phyloP scores from a whole-genome alignment of 352 stramenopile species.

The Phytopythium litorale region DNA sequence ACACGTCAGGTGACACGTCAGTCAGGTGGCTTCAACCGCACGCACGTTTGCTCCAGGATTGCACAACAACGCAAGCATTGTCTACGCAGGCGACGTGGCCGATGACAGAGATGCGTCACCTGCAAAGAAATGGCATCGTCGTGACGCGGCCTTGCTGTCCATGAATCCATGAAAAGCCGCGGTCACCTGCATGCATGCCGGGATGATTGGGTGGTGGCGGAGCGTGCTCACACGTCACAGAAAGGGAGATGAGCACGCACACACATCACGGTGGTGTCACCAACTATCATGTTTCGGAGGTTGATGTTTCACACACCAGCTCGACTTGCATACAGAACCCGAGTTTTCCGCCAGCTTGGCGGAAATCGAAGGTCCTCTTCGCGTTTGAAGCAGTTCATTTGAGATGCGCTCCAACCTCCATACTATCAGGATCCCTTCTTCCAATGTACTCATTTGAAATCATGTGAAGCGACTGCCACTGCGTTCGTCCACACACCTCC shows the following conservation, averaged over 20 bases:
- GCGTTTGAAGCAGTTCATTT: neutral
- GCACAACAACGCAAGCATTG: neutral
- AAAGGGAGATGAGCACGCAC: neutral
- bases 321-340: neutral
- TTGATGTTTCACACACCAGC: neutral
- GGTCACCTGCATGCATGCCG: no score
- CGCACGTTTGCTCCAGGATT: neutral
- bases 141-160: no score
- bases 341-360: no score
- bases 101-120: neutral
- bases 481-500: neutral
- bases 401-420: no score
- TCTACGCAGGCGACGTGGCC: slow-evolving; percentile 2
- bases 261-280: neutral
- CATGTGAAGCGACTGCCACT: no score
- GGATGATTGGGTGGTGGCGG: neutral
- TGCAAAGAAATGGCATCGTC: neutral
- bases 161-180: no score
- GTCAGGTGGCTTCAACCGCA: no score
- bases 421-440: no score
- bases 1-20: no score
- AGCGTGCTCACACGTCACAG: slow-evolving; percentile 1
- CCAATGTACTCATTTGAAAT: no score
- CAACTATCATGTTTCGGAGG: neutral
- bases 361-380: neutral